Evolutionary conservation across 2,329 filamentous ascomycete species (phyloP), one percentile per base, ranked within the genome.

Genomic region (Thyridium curvatum): DNA sequence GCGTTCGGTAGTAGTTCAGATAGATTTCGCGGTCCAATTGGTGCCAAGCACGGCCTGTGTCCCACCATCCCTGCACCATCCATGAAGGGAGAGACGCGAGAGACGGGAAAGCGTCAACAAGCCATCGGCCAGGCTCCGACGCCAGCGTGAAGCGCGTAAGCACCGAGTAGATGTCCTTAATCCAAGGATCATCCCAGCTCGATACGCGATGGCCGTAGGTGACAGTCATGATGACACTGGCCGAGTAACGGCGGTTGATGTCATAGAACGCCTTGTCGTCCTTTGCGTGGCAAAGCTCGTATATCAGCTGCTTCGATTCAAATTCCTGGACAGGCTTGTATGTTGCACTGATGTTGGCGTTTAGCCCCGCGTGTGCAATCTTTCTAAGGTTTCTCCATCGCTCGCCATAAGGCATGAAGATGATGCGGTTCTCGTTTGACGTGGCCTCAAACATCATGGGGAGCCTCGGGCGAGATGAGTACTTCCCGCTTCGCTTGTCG

Each of bases 201-300:
- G 54, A 46, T 15, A 67, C 54, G 1, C 52, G 48, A 35, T 61
- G 58, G 7, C 63, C 64, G 41, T 63, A 68, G 0, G 54, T 61
- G 16, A 68, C 52, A 3, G 61, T 60, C 16, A 67, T 60, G 18
- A 69, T 65, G 12, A 69, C 51, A 30, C 61, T 59, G 1, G 63
- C 55, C 2, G 64, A 58, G 39, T 66, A 68, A 17, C 64, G 53
- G 38, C 64, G 57, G 39, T 66, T 59, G 41, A 59, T 60, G 32
- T 54, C 53, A 18, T 64, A 62, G 41, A 65, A 67, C 2, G 21
- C 21, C 21, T 26, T 26, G 21, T 62, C 61, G 8, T 53, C 46
- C 15, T 45, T 39, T 17, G 30, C 31, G 12, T 42, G 14, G 18
- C 63, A 35, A 2, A 68, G 49, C 38, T 65, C 60, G 26, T 55